These are phyloP conservation scores for Nicotiana benthamiana DNA, from an alignment of 257 asterid genomes.

Conservation along the genomic window DNA sequence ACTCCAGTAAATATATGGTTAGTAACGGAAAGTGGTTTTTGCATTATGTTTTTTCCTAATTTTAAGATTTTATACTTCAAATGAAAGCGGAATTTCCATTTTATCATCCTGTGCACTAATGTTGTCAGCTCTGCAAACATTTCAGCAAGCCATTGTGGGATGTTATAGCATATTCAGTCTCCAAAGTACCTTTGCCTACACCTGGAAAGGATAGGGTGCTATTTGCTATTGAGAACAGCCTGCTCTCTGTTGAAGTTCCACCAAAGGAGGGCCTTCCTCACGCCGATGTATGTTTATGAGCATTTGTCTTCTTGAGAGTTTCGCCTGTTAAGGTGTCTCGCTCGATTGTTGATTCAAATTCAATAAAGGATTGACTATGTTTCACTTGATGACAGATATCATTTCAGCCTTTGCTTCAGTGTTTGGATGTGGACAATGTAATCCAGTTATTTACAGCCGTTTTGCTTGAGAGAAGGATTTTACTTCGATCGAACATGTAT, in stretches of 20 bases:
- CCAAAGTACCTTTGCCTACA: slow-evolving; percentile 81
- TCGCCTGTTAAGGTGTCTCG: not conserved
- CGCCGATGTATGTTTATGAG: slow-evolving; percentile 73
- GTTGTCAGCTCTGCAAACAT: slow-evolving; percentile 30
- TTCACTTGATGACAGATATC: slow-evolving; percentile 61
- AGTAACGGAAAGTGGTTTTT: not conserved
- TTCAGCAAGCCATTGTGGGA: slow-evolving; percentile 98
- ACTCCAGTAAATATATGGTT: not conserved
- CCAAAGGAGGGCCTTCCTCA: slow-evolving; percentile 89
- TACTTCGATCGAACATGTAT: slow-evolving; percentile 91
- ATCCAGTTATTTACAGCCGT: slow-evolving; percentile 86
- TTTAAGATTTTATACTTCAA: not conserved
- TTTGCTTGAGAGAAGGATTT: slow-evolving; percentile 88
- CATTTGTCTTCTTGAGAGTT: slow-evolving; percentile 2
- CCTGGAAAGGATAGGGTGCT: slow-evolving; percentile 88
- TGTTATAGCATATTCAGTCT: slow-evolving; percentile 57
- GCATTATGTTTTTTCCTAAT: not conserved
- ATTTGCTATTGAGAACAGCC: slow-evolving; percentile 73
- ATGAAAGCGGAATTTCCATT: not conserved
- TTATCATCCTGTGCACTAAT: slow-evolving; percentile 13
- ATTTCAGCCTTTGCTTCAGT: slow-evolving; percentile 95
- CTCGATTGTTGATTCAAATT: not conserved
- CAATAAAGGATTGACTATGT: slow-evolving; percentile 8
- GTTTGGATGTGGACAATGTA: slow-evolving; percentile 93
- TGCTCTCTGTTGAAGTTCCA: slow-evolving; percentile 89